A percentile compares a stretch with the other conserved stretches of the same genome.
phyloP scores from a whole-genome alignment of 176 grass and related monocot genomes.

The Microstegium vimineum region DNA sequence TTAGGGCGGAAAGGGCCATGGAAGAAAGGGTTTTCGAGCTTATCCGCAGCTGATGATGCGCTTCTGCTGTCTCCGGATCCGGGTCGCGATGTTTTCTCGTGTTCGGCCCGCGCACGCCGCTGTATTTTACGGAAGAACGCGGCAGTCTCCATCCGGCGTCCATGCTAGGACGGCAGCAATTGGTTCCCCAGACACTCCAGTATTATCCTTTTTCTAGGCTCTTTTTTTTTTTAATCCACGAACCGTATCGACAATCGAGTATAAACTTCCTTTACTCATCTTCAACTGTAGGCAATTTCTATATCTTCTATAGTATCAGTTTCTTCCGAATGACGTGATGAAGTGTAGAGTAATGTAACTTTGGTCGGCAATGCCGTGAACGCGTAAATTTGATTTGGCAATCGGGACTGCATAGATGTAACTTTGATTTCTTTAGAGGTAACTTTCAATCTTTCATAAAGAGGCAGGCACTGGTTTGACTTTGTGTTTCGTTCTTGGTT shows the following conservation, averaged over 20 bases:
- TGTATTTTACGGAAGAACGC: slow-evolving; percentile 23
- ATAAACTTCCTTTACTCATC: neutral
- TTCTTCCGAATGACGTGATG: neutral
- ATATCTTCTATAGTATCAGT: neutral
- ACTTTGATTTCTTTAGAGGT: too few species aligned
- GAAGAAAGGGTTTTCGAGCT: slow-evolving; percentile 7
- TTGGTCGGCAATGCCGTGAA: slow-evolving; percentile 27
- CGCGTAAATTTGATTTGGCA: neutral
- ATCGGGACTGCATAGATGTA: neutral
- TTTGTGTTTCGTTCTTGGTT: neutral
- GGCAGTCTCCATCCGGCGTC: slow-evolving; percentile 23
- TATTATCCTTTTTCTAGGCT: neutral
- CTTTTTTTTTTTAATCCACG: neutral
- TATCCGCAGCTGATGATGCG: slow-evolving; percentile 37
- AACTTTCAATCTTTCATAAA: neutral
- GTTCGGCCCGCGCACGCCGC: slow-evolving; percentile 27
- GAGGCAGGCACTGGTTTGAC: neutral
- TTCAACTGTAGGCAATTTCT: slow-evolving; percentile 3
- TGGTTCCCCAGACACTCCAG: neutral
- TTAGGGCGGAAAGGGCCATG: neutral
- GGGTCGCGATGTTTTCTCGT: neutral
- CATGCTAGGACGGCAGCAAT: neutral
- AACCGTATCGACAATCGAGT: neutral
- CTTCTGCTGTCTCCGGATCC: slow-evolving; percentile 8
- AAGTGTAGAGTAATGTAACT: neutral